These are phyloP conservation scores for Globisporangium polare DNA, from an alignment of 352 stramenopile genomes.

Conservation along the genomic window DNA sequence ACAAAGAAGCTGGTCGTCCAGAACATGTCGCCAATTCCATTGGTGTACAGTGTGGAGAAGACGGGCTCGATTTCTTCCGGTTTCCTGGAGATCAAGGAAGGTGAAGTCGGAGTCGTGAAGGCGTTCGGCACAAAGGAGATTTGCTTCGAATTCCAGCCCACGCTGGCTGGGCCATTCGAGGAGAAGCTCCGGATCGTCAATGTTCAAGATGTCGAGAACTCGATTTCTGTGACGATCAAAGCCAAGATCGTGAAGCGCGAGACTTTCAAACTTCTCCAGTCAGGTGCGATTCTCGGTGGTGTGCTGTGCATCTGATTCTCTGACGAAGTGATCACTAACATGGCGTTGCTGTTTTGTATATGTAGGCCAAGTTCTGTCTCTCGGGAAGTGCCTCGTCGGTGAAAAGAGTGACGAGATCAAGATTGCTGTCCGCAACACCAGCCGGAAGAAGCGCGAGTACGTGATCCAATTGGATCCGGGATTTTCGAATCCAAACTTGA, in stretches of 20 bases:
- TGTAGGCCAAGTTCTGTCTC: slow-evolving; percentile 72
- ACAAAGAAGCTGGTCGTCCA: slow-evolving; percentile 84
- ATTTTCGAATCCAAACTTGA: slow-evolving; percentile 62
- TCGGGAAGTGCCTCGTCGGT: slow-evolving; percentile 80
- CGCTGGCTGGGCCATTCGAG: slow-evolving; percentile 81
- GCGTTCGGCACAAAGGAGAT: slow-evolving; percentile 87
- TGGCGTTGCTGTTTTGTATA: background rate
- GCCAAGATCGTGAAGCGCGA: slow-evolving; percentile 87
- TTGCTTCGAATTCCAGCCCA: slow-evolving; percentile 87
- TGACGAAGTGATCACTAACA: background rate
- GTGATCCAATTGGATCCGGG: slow-evolving; percentile 78
- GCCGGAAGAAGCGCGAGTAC: slow-evolving; percentile 85
- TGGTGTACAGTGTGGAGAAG: slow-evolving; percentile 87
- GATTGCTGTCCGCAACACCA: slow-evolving; percentile 84
- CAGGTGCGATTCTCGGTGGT: slow-evolving; percentile 38
- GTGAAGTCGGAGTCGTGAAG: slow-evolving; percentile 83
- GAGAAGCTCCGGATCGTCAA: slow-evolving; percentile 89
- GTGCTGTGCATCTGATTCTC: background rate
- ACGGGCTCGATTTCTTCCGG: slow-evolving; percentile 89
- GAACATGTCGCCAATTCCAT: slow-evolving; percentile 82
- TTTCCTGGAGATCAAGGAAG: slow-evolving; percentile 88
- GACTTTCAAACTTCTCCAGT: slow-evolving; percentile 88
- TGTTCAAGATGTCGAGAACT: slow-evolving; percentile 87
- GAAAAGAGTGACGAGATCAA: slow-evolving; percentile 85
- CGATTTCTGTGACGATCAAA: slow-evolving; percentile 86